These are phyloP conservation scores for Claviceps maximensis DNA, from an alignment of 2,329 filamentous ascomycete species.

Conservation along the genomic window DNA sequence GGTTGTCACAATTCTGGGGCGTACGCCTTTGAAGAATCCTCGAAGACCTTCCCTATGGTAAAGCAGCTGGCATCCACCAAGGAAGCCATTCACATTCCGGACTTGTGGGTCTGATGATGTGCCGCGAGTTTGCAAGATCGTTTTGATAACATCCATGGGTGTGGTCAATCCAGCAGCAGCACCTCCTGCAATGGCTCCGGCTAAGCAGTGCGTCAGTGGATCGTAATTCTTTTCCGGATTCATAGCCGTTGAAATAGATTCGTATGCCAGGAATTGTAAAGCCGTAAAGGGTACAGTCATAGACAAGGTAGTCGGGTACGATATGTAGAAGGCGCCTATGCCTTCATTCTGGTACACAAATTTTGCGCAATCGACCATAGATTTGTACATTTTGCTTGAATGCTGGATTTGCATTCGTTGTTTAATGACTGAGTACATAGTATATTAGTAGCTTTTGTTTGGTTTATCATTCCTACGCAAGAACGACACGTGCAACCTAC, in stretches of 20 bases:
- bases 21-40: conserved; percentile 88
- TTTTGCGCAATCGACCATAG: conserved; percentile 73
- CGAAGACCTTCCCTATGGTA: conserved; percentile 69
- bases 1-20: conserved; percentile 82
- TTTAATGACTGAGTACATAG: conserved; percentile 64
- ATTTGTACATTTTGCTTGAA: conserved; percentile 75
- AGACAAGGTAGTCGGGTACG: conserved; percentile 91
- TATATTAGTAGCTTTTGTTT: neutral
- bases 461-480: neutral
- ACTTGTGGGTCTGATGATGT: conserved; percentile 69
- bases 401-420: conserved; percentile 98
- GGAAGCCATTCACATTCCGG: conserved; percentile 69
- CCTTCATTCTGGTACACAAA: conserved; percentile 83
- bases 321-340: conserved; percentile 88
- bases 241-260: conserved; percentile 87
- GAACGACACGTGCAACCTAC: conserved; percentile 35
- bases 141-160: conserved; percentile 96
- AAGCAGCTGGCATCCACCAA: conserved; percentile 67
- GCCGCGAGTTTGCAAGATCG: conserved; percentile 85
- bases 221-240: conserved; percentile 81
- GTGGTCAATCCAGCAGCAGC: conserved; percentile 90
- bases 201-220: conserved; percentile 83
- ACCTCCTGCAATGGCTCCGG: conserved; percentile 83
- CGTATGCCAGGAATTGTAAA: conserved; percentile 93
- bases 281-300: conserved; percentile 99